Conservation (phyloP, 371 early-diverging fungal genomes). For the Mucor indicus region DNA sequence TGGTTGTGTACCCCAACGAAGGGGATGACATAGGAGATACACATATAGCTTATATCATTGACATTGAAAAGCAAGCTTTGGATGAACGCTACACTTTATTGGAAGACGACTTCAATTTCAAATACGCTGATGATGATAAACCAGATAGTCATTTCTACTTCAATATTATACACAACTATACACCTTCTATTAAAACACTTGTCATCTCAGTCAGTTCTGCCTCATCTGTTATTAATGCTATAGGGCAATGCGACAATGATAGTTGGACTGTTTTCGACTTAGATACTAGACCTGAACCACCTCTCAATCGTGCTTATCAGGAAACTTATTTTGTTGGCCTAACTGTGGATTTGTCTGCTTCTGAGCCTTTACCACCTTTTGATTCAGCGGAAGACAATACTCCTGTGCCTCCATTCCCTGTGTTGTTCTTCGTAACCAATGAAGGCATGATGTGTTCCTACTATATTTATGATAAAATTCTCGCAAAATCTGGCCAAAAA, state of each 20-base stretch:
- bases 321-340: conserved; percentile 46
- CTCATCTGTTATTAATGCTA: conserved; percentile 30
- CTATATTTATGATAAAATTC: conserved; percentile 28
- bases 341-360: conserved; percentile 37
- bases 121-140: conserved; percentile 20
- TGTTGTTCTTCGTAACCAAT: conserved; percentile 34
- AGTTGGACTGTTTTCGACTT: conserved; percentile 44
- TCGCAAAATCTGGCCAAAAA: conserved; percentile 14
- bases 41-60: conserved; percentile 11
- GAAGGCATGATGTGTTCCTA: conserved; percentile 43
- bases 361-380: conserved; percentile 33
- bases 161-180: conserved; percentile 32
- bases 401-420: conserved; percentile 35
- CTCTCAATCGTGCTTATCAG: conserved; percentile 17
- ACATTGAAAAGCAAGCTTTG: not conserved
- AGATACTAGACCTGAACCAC: conserved; percentile 36
- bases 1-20: conserved; percentile 22
- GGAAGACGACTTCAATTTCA: conserved; percentile 29
- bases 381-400: conserved; percentile 28
- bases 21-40: not conserved
- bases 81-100: conserved; percentile 9
- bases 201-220: conserved; percentile 35
- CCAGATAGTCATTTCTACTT: conserved; percentile 35
- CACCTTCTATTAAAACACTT: conserved; percentile 21
- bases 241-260: conserved; percentile 35